Evolutionary conservation across 2,329 filamentous ascomycete species (phyloP).

Genomic region (Aureobasidium namibiae): DNA sequence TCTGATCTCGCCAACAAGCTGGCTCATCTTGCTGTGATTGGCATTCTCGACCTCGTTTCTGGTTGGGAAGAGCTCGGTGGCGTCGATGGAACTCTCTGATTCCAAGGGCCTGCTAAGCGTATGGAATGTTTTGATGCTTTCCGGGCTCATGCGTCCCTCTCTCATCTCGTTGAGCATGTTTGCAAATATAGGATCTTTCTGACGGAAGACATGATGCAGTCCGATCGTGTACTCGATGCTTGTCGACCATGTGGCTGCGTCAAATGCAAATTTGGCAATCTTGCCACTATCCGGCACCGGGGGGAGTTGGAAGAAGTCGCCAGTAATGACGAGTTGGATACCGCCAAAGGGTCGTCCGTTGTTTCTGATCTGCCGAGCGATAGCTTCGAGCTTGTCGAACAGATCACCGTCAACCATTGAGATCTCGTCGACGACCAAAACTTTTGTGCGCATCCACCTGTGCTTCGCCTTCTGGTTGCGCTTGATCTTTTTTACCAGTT

Average conservation of each 20-base stretch:
- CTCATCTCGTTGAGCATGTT: constrained; percentile 98
- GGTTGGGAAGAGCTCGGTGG: constrained; percentile 91
- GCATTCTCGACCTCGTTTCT: constrained; percentile 81
- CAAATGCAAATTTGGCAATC: constrained; percentile 82
- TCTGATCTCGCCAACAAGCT: constrained; percentile 59
- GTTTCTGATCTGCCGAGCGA: constrained; percentile 77
- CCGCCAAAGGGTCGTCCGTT: constrained; percentile 91
- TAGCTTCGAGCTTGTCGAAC: constrained; percentile 89
- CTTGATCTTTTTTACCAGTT: constrained; percentile 83
- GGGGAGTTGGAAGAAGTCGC: constrained; percentile 95
- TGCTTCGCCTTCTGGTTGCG: constrained; percentile 79
- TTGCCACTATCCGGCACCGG: constrained; percentile 75
- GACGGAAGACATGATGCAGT: constrained; percentile 90
- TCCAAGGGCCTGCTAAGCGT: constrained; percentile 56
- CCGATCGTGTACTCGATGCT: constrained; percentile 94
- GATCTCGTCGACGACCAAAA: constrained; percentile 86
- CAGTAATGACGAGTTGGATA: constrained; percentile 90
- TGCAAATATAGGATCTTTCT: constrained; percentile 84
- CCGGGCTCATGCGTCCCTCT: constrained; percentile 68
- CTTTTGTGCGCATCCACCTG: constrained; percentile 81
- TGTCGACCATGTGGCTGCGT: constrained; percentile 83
- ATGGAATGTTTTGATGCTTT: constrained; percentile 70
- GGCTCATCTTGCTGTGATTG: constrained; percentile 65
- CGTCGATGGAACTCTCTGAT: constrained; percentile 66
- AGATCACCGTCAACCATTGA: constrained; percentile 98